Evolutionary conservation across 129 eudicot species (phyloP).

Genomic region (Smallanthus sonchifolius): DNA sequence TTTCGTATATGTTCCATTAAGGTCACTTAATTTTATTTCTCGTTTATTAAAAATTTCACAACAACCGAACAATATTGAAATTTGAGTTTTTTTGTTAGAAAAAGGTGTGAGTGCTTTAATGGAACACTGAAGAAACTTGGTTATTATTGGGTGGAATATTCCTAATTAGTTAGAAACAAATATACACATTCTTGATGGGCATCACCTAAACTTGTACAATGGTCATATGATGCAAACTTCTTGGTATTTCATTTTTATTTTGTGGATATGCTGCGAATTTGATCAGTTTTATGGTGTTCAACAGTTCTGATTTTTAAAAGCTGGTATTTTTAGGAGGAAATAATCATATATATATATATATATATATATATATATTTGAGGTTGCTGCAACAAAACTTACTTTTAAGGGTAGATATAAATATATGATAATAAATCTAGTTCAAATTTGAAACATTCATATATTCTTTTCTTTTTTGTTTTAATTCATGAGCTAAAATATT

Average conservation of each 20-base stretch:
- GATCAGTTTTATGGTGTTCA: neutral
- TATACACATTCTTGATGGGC: neutral
- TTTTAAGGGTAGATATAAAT: neutral
- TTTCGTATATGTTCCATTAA: too few relatives aligned
- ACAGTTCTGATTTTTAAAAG: slow-evolving; percentile 1
- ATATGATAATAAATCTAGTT: neutral
- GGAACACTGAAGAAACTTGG: too few relatives aligned
- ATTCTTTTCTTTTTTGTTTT: neutral
- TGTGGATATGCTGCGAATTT: neutral
- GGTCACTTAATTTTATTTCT: too few relatives aligned
- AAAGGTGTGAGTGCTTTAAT: too few relatives aligned
- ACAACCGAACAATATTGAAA: too few relatives aligned
- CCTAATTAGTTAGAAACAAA: neutral
- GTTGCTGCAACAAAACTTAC: neutral
- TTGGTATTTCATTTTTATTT: neutral
- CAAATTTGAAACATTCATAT: neutral
- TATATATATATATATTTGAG: too few relatives aligned
- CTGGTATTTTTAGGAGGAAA: neutral
- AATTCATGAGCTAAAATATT: neutral
- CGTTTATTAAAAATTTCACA: too few relatives aligned
- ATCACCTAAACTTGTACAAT: neutral
- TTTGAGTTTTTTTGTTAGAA: too few relatives aligned
- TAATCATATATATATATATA: too few relatives aligned
- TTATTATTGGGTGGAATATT: too few relatives aligned
- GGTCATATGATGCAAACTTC: neutral